Percentiles rank a stretch among this genome's conserved stretches.
phyloP scores from a whole-genome alignment of 352 stramenopile species.

The Globisporangium okanoganense region DNA sequence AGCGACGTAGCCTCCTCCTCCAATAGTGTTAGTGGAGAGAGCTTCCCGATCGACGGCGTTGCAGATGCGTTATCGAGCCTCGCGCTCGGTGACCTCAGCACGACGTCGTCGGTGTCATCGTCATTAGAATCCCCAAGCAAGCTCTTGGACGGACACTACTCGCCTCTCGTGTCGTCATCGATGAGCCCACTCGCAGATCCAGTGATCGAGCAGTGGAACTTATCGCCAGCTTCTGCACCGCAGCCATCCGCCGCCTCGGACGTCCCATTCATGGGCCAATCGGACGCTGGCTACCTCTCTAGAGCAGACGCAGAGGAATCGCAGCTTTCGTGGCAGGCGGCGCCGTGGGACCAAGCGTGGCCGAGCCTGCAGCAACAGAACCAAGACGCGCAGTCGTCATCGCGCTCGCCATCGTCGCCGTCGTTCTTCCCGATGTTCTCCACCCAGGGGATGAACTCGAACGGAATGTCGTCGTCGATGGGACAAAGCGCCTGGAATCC shows the following conservation, averaged over 20 bases:
- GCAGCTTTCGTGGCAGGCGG: constrained; percentile 47
- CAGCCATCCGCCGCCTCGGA: constrained; percentile 29
- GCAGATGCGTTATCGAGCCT: constrained; percentile 70
- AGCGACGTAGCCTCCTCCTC: constrained; percentile 23
- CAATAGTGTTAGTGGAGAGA: constrained; percentile 34
- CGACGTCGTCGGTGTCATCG: constrained; percentile 48
- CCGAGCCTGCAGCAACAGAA: constrained; percentile 31
- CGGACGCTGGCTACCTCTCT: constrained; percentile 42
- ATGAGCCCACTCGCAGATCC: constrained; percentile 53
- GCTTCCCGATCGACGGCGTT: constrained; percentile 37
- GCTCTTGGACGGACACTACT: constrained; percentile 42
- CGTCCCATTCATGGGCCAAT: constrained; percentile 38
- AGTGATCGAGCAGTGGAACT: constrained; percentile 78
- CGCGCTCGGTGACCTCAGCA: constrained; percentile 46
- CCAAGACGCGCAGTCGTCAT: constrained; percentile 27
- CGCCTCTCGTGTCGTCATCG: constrained; percentile 47
- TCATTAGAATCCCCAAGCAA: constrained; percentile 59
- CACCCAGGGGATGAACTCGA: constrained; percentile 17
- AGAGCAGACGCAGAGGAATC: constrained; percentile 28
- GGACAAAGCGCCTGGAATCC: constrained; percentile 22
- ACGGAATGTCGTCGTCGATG: constrained; percentile 4
- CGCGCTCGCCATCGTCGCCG: constrained; percentile 32
- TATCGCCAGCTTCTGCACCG: constrained; percentile 51
- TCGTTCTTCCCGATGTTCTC: constrained; percentile 63
- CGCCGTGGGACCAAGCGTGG: constrained; percentile 54